Base-by-base conservation (phyloP, 78 protist species). In the Dictyostelium brefeldianum region DNA sequence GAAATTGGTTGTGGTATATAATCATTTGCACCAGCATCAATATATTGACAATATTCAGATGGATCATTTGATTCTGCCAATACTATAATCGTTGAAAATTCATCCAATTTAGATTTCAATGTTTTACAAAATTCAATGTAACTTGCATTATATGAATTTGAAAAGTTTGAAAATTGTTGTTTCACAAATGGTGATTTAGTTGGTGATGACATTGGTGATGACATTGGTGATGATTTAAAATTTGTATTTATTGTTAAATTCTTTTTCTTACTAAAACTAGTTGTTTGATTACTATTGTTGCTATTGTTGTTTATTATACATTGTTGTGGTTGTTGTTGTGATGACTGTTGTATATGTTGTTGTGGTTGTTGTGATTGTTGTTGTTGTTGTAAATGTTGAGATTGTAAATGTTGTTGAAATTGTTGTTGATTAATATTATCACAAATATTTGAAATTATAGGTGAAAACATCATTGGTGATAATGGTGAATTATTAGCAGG, bases 1-100 rank as follows among this genome's bases (percentile, higher is more conserved):
- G 93, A 46, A 10, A 77, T 9, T 17, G 93, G 84, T 48, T 74
- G 84, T 5, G 75, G 83, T 9, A 87, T 87, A 77, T 77, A 87
- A 62, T 87, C 93, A 27, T 41, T 77, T 15, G 79, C 77, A 57
- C 92, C 92, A 8, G 78, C 83, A 65, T 87, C 84, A 27, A 74
- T 77, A 5, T 57, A 31, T 27, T 80, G 70, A 7, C 78, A 74
- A 65, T 48, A 77, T 51, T 87, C 93, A 11, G 56, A 43, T 15
- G 83, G 84, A 50, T 77, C 74, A 50, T 51, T 43, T 20, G 62
- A 46, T 15, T 74, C 93, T 1, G 83, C 10, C 4, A 87, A 29
- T 1, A 65, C 78, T 27, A 87, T 22, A 0, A 87, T 41, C 0
- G 80, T 70, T 46, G 48, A 43, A 51, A 59, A 50, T 4, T 53